Conservation (phyloP, 2,329 filamentous ascomycete genomes). For the Cladosporium phlei region DNA sequence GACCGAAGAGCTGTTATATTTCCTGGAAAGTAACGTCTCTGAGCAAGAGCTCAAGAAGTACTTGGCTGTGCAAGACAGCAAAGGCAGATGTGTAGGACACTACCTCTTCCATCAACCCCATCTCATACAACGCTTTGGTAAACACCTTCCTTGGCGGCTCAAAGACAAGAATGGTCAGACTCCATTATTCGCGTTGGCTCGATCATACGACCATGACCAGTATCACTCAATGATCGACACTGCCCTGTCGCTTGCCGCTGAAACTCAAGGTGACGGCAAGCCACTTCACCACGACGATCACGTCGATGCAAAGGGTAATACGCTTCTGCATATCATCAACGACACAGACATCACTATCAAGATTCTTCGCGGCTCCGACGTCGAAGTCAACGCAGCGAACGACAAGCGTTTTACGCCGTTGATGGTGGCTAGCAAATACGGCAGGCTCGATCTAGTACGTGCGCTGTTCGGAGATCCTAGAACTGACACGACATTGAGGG, state of each 20-base stretch:
- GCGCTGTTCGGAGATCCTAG: conserved; percentile 81
- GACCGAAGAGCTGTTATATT: conserved; percentile 70
- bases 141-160: conserved; percentile 78
- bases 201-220: conserved; percentile 87
- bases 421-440: conserved; percentile 99
- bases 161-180: conserved; percentile 96
- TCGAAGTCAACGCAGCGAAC: conserved; percentile 93
- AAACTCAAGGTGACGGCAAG: conserved; percentile 69
- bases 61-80: conserved; percentile 69
- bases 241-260: conserved; percentile 68
- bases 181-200: conserved; percentile 89
- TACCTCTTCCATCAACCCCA: conserved; percentile 89
- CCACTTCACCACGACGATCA: conserved; percentile 90
- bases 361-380: conserved; percentile 78
- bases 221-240: conserved; percentile 84
- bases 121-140: conserved; percentile 71
- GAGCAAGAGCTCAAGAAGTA: conserved; percentile 61
- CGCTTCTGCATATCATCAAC: conserved; percentile 89
- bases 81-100: conserved; percentile 87
- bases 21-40: conserved; percentile 55
- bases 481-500: conserved; percentile 78
- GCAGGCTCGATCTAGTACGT: conserved; percentile 86
- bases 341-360: conserved; percentile 70
- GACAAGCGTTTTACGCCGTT: conserved; percentile 91
- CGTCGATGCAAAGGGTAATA: conserved; percentile 88